These are phyloP conservation scores for Geosmithia flava DNA, from an alignment of 2,329 filamentous ascomycete genomes.

Conservation along the genomic window DNA sequence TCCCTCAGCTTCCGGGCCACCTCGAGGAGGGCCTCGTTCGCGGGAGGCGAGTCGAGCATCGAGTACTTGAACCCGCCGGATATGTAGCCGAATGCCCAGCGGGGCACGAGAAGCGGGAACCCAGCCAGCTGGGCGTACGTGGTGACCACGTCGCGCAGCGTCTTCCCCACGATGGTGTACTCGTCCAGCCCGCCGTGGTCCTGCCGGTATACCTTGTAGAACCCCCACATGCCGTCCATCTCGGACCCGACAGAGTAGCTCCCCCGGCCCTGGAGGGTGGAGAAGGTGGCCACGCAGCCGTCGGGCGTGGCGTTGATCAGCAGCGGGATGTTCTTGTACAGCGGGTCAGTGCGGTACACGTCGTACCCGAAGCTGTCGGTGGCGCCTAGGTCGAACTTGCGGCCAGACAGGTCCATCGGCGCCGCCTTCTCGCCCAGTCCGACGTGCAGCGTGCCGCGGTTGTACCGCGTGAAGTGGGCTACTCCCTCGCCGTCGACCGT, in stretches of 20 bases:
- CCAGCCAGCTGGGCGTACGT: conserved; percentile 57
- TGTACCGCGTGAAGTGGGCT: conserved; percentile 52
- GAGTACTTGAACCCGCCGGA: conserved; percentile 48
- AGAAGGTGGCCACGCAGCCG: conserved; percentile 56
- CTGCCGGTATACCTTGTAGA: conserved; percentile 63
- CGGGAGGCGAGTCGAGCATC: conserved; percentile 37
- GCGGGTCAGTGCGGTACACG: conserved; percentile 54
- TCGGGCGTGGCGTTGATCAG: conserved; percentile 54
- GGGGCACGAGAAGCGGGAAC: conserved; percentile 53
- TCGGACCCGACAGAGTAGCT: conserved; percentile 57
- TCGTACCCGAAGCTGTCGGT: conserved; percentile 68
- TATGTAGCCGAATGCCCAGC: conserved; percentile 64
- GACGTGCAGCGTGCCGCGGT: conserved; percentile 50
- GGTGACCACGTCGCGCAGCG: conserved; percentile 51
- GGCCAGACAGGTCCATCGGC: conserved; percentile 58
- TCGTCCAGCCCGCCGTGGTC: conserved; percentile 61
- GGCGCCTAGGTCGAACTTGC: conserved; percentile 53
- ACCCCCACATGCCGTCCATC: conserved; percentile 65
- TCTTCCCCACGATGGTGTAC: conserved; percentile 55
- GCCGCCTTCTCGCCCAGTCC: conserved; percentile 62
- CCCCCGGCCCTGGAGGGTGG: conserved; percentile 51
- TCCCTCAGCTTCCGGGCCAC: conserved; percentile 49
- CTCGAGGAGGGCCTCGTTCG: conserved; percentile 44
- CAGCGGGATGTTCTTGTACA: conserved; percentile 66
- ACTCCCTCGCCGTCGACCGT: conserved; percentile 47